phyloP scores from a whole-genome alignment of 345 rosid species.

The Eucalyptus albens region DNA sequence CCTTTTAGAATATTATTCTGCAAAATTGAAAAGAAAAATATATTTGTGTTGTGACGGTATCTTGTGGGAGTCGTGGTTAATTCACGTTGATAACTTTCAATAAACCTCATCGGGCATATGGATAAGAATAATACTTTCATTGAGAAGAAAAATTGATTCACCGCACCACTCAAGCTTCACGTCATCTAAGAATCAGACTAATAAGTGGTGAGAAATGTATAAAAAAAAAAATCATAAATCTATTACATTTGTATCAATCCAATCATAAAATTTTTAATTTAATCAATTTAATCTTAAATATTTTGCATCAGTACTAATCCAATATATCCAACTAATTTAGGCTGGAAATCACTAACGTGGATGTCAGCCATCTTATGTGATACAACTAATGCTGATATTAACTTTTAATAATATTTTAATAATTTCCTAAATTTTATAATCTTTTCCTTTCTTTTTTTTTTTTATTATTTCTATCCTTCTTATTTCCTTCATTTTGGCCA shows the following conservation, averaged over 20 bases:
- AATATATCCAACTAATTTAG: too few relatives aligned
- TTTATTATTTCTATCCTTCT: too few relatives aligned
- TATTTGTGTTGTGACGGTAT: background rate
- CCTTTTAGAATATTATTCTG: background rate
- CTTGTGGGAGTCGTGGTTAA: background rate
- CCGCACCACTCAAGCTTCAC: background rate
- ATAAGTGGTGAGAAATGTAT: background rate
- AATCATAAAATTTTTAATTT: too few relatives aligned
- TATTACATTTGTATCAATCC: too few relatives aligned
- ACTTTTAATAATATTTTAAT: too few relatives aligned
- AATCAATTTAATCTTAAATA: too few relatives aligned
- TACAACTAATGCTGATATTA: accelerated
- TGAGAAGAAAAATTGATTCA: background rate
- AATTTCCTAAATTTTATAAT: too few relatives aligned
- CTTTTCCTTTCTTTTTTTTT: too few relatives aligned
- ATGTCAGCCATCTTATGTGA: too few relatives aligned
- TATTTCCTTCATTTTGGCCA: too few relatives aligned
- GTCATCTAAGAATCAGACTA: background rate
- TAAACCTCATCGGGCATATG: background rate
- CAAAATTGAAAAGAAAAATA: background rate
- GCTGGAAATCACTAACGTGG: accelerated
- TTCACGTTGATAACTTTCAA: background rate
- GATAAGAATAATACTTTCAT: background rate
- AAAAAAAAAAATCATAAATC: too few relatives aligned
- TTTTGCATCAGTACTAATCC: too few relatives aligned